Percentiles rank a stretch among this genome's conserved stretches.
Evolutionary conservation across 305 asterid species (phyloP).

Genomic region (Lippia alba): DNA sequence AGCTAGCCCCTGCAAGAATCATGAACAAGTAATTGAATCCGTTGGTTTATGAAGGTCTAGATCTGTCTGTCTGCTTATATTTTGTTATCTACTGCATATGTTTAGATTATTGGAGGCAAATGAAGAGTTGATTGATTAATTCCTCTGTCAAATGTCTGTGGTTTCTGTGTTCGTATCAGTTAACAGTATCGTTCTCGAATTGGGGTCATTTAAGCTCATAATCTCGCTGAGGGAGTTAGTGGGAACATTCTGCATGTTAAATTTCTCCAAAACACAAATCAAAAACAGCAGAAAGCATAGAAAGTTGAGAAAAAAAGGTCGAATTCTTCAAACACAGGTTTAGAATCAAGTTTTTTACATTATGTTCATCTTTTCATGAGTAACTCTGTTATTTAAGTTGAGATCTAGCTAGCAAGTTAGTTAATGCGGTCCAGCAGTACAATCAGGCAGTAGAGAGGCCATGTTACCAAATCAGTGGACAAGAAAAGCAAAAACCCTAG

Average conservation of each 20-base stretch:
- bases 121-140: too few relatives aligned
- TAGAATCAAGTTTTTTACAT: not conserved
- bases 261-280: not conserved
- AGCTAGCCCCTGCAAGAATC: conserved; percentile 25
- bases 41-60: not conserved
- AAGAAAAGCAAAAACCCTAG: conserved; percentile 54
- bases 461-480: conserved; percentile 27
- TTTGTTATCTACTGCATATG: too few relatives aligned
- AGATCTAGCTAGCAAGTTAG: conserved; percentile 30
- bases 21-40: conserved; percentile 19
- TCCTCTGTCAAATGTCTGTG: not conserved
- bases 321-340: conserved; percentile 15
- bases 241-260: not conserved
- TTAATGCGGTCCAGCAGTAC: conserved; percentile 11
- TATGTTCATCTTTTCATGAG: too few relatives aligned
- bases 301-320: conserved; percentile 20
- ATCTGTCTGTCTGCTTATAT: too few relatives aligned
- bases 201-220: conserved; percentile 20
- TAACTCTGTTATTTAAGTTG: not conserved
- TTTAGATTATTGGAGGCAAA: too few relatives aligned
- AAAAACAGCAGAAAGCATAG: not conserved
- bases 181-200: conserved; percentile 25
- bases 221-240: not conserved
- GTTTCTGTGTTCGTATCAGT: conserved; percentile 1
- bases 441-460: conserved; percentile 1